phyloP scores from a whole-genome alignment of 352 stramenopile genomes.

The Peronosclerospora sorghi region DNA sequence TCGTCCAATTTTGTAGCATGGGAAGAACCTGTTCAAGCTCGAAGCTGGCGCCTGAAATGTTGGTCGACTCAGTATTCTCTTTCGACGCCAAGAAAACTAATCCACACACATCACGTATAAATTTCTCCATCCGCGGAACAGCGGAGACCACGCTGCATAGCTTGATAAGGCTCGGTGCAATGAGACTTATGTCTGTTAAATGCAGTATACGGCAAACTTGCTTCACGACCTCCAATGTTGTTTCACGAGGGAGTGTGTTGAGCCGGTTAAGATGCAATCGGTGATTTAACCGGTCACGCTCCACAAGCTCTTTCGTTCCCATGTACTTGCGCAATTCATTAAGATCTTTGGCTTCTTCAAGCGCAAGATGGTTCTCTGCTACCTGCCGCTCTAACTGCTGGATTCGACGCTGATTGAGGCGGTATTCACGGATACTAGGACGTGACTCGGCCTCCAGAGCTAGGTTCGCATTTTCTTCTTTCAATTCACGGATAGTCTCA shows the following conservation, averaged over 20 bases:
- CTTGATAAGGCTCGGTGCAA: conserved; percentile 68
- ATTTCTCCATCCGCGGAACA: conserved; percentile 77
- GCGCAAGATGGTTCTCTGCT: conserved; percentile 51
- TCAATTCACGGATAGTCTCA: conserved; percentile 56
- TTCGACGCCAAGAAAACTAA: conserved; percentile 51
- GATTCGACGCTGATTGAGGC: conserved; percentile 55
- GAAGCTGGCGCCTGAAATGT: conserved; percentile 17
- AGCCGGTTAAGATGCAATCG: conserved; percentile 66
- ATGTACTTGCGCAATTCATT: conserved; percentile 75
- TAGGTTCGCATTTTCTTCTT: conserved; percentile 76
- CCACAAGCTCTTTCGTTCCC: conserved; percentile 69
- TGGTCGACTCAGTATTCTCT: conserved; percentile 16
- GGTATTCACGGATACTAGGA: conserved; percentile 76
- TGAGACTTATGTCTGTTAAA: conserved; percentile 73
- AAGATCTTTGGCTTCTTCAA: conserved; percentile 67
- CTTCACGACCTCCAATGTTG: conserved; percentile 69
- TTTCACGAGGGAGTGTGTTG: conserved; percentile 66
- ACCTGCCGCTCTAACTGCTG: conserved; percentile 70
- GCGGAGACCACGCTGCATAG: conserved; percentile 68
- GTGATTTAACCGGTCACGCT: conserved; percentile 70
- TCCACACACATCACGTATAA: conserved; percentile 76
- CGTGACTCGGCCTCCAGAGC: conserved; percentile 62
- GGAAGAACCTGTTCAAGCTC: conserved; percentile 63
- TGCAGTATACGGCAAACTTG: conserved; percentile 74
- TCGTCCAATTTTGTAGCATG: conserved; percentile 59